phyloP scores from a whole-genome alignment of 352 stramenopile genomes.

The Peronospora farinosa region DNA sequence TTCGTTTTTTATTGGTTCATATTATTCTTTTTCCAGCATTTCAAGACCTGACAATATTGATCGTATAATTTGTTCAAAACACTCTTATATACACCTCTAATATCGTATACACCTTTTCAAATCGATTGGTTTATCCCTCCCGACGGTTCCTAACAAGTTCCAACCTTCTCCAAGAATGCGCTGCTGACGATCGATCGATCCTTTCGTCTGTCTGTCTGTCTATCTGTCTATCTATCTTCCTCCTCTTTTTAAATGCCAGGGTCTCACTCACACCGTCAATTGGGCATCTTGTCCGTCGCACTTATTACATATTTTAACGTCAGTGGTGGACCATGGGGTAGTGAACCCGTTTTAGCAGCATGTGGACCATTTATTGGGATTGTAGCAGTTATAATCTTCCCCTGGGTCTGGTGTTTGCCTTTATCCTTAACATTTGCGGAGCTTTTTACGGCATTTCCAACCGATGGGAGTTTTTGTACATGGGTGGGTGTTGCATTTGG shows the following conservation, averaged over 20 bases:
- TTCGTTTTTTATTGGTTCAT: not conserved
- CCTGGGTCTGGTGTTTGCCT: slow-evolving; percentile 64
- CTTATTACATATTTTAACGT: slow-evolving; percentile 83
- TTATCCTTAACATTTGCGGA: slow-evolving; percentile 67
- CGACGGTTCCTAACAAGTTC: too few relatives aligned
- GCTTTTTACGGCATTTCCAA: slow-evolving; percentile 76
- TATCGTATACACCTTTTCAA: not conserved
- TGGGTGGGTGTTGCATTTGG: slow-evolving; percentile 79
- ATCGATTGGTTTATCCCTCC: not conserved
- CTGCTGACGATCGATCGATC: not conserved
- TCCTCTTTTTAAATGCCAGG: slow-evolving; percentile 36
- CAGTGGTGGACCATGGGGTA: slow-evolving; percentile 62
- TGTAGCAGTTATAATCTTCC: slow-evolving; percentile 56
- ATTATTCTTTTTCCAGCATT: not conserved
- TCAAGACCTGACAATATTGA: not conserved
- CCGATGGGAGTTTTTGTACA: slow-evolving; percentile 72
- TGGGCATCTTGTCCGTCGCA: slow-evolving; percentile 59
- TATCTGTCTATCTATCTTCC: too few relatives aligned
- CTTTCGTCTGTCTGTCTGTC: not conserved
- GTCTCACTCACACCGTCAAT: slow-evolving; percentile 52
- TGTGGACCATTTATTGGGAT: slow-evolving; percentile 65
- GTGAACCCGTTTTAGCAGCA: slow-evolving; percentile 51
- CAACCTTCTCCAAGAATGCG: slow-evolving; percentile 12
- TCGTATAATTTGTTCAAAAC: not conserved
- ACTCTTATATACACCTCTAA: not conserved